Evolutionary conservation across 1,284 basidiomycete species (phyloP).

Genomic region (Sporisorium iseilematis-ciliati): DNA sequence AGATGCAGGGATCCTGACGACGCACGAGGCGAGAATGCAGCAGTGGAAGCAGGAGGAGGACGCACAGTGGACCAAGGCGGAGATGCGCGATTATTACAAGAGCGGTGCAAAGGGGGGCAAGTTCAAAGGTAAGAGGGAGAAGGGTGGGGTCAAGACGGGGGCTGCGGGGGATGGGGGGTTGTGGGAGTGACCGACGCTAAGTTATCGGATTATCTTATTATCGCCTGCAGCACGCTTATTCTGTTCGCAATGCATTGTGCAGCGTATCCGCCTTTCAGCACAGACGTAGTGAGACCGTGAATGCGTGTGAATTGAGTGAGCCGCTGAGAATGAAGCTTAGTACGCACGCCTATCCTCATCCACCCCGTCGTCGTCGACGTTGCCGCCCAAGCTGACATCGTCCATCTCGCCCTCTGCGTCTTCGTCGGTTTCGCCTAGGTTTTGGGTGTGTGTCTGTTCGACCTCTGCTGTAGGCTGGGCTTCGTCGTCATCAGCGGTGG

Average conservation of each 20-base stretch:
- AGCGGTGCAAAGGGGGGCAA: conserved; percentile 60
- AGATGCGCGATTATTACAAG: conserved; percentile 65
- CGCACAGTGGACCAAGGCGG: conserved; percentile 47
- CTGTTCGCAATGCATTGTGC: background rate
- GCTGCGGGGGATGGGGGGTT: conserved; percentile 53
- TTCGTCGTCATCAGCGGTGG: background rate
- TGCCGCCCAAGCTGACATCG: conserved; percentile 40
- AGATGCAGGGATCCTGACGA: conserved; percentile 55
- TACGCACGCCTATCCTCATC: conserved; percentile 20
- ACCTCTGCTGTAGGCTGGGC: background rate
- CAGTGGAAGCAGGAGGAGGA: conserved; percentile 58
- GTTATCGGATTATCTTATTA: background rate
- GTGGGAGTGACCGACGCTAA: conserved; percentile 42
- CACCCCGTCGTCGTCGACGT: conserved; percentile 15
- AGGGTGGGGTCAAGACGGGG: conserved; percentile 60
- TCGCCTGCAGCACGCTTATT: background rate
- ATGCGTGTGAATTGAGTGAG: background rate
- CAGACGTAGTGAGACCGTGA: background rate
- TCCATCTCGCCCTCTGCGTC: conserved; percentile 52
- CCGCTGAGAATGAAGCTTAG: background rate
- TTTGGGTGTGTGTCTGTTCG: background rate
- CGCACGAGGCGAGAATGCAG: conserved; percentile 50
- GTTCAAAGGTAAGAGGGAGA: conserved; percentile 61
- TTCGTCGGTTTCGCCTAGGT: conserved; percentile 12
- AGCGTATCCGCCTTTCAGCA: background rate